A percentile compares a stretch with the other conserved stretches of the same genome.
Conservation (phyloP, 352 stramenopile species). For the Phytophthora fragariaefolia region DNA sequence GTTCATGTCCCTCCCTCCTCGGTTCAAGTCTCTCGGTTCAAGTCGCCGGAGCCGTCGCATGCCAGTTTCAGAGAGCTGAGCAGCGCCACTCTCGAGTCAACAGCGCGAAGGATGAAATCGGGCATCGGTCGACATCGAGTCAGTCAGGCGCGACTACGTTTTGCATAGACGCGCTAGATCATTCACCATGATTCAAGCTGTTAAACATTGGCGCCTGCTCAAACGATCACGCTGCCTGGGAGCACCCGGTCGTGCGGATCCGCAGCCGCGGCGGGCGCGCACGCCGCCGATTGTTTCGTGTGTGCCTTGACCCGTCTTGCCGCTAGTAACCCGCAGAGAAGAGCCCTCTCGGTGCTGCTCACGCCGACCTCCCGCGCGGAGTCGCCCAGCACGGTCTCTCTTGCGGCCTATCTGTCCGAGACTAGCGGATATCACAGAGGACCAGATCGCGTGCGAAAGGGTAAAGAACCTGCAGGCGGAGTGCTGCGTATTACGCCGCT, state of each 20-base stretch:
- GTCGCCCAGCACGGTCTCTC: slow-evolving; percentile 19
- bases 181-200: background rate
- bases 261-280: background rate
- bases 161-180: slow-evolving; percentile 17
- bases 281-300: slow-evolving; percentile 23
- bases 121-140: background rate
- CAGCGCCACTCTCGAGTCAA: background rate
- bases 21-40: too few relatives aligned
- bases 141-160: background rate
- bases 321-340: slow-evolving; percentile 28
- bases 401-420: background rate
- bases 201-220: slow-evolving; percentile 23
- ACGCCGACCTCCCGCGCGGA: background rate
- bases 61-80: too few relatives aligned
- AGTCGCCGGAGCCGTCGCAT: too few relatives aligned
- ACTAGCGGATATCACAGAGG: slow-evolving; percentile 22
- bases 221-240: slow-evolving; percentile 21
- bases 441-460: slow-evolving; percentile 32
- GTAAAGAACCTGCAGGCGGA: slow-evolving; percentile 27
- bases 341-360: slow-evolving; percentile 24
- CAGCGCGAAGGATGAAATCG: background rate
- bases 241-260: background rate
- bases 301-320: slow-evolving; percentile 32
- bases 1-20: slow-evolving; percentile 29
- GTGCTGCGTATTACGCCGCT: slow-evolving; percentile 27